Percentiles rank a stretch among this genome's conserved stretches.
These are phyloP conservation scores for Ceratobasidium sp. DNA, from an alignment of 1,284 basidiomycete species.

Conservation along the genomic window DNA sequence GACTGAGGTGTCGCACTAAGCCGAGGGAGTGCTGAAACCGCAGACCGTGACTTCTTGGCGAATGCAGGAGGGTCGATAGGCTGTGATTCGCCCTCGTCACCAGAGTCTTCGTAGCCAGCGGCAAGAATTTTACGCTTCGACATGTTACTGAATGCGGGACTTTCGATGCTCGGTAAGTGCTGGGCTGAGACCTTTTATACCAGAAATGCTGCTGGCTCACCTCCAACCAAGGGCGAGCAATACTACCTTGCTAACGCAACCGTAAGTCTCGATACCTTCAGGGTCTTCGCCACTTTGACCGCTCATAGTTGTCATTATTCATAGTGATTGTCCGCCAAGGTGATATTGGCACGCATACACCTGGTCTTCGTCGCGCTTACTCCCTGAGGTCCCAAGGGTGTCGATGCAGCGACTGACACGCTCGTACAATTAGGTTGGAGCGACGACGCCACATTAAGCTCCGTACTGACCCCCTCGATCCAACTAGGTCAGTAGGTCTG, in stretches of 20 bases:
- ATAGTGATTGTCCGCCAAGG: not conserved
- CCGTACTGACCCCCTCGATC: not conserved
- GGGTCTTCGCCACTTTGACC: no score
- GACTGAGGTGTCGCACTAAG: not conserved
- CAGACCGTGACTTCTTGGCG: conserved; percentile 13
- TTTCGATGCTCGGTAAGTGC: not conserved
- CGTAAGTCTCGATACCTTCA: no score
- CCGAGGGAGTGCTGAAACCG: conserved; percentile 1
- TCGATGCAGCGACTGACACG: not conserved
- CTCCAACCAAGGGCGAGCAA: no score
- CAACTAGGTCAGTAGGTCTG: not conserved
- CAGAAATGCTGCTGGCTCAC: not conserved
- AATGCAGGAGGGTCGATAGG: not conserved
- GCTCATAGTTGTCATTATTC: no score
- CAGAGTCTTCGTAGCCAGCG: conserved; percentile 8
- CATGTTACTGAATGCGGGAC: not conserved
- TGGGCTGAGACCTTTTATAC: not conserved
- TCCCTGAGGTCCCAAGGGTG: not conserved
- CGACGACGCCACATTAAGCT: not conserved
- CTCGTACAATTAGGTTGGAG: not conserved
- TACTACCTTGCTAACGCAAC: no score
- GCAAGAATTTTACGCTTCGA: conserved; percentile 4
- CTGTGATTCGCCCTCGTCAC: not conserved
- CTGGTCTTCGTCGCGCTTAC: not conserved
- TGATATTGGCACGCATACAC: not conserved